Conservation (phyloP, 441 rosid species). For the Raphanus hybrid region DNA sequence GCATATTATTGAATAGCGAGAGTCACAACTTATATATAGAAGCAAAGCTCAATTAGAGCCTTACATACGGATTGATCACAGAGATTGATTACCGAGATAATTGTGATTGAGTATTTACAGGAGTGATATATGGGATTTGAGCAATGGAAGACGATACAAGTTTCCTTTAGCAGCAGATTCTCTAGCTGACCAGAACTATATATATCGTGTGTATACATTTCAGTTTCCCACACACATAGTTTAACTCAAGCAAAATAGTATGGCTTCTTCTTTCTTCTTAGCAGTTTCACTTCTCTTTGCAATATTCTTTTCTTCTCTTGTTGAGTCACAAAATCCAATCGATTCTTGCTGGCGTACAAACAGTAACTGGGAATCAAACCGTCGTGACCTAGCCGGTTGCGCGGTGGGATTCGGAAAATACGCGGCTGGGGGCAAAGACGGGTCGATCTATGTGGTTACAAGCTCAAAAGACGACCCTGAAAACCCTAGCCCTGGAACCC, state of each 20-base stretch:
- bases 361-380: slow-evolving; percentile 60
- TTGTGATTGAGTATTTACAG: neutral
- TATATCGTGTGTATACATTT: slow-evolving; percentile 25
- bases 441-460: slow-evolving; percentile 62
- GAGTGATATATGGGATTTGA: neutral
- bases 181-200: neutral
- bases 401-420: slow-evolving; percentile 67
- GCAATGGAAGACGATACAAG: neutral
- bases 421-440: slow-evolving; percentile 66
- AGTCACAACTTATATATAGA: neutral
- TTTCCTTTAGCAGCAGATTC: neutral
- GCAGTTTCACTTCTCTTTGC: slow-evolving; percentile 39
- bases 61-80: neutral
- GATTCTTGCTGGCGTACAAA: slow-evolving; percentile 74
- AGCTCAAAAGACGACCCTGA: slow-evolving; percentile 49
- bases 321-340: slow-evolving; percentile 49
- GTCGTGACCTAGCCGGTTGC: slow-evolving; percentile 60
- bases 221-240: slow-evolving; percentile 12
- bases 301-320: slow-evolving; percentile 20
- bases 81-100: neutral
- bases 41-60: neutral
- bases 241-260: slow-evolving; percentile 37
- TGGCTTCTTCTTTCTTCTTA: slow-evolving; percentile 50
- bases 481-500: slow-evolving; percentile 56
- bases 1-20: neutral